Conservation (phyloP, 2,329 filamentous ascomycete species). For the Talaromyces sp. region DNA sequence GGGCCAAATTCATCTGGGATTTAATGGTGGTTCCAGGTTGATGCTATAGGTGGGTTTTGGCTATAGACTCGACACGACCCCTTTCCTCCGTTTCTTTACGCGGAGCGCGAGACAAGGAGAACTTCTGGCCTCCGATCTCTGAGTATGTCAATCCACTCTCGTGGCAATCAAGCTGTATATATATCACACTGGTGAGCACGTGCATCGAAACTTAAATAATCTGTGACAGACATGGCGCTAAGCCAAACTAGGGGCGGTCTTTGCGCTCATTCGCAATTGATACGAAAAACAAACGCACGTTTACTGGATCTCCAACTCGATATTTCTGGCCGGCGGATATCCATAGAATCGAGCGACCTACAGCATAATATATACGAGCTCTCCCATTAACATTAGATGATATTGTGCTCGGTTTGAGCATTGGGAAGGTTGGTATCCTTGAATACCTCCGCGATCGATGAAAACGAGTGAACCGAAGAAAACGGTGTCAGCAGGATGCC, state of each 20-base stretch:
- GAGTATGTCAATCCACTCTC: neutral
- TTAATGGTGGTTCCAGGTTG: neutral
- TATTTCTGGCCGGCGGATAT: neutral
- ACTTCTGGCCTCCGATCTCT: neutral
- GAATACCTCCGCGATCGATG: slow-evolving; percentile 11
- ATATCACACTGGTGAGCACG: neutral
- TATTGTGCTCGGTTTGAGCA: neutral
- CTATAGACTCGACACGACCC: slow-evolving; percentile 1
- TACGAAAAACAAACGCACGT: neutral
- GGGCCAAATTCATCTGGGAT: slow-evolving; percentile 5
- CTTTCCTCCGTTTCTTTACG: slow-evolving; percentile 8
- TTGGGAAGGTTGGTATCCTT: slow-evolving; percentile 8
- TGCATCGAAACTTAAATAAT: neutral
- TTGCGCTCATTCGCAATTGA: neutral
- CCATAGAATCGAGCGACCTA: neutral
- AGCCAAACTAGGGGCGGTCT: neutral
- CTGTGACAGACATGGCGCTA: neutral
- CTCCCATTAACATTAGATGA: neutral
- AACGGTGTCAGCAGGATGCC: slow-evolving; percentile 15
- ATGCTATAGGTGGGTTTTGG: slow-evolving; percentile 2
- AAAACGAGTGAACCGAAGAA: neutral
- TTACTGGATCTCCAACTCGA: neutral
- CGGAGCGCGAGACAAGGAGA: neutral
- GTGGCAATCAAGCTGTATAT: neutral
- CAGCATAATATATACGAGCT: neutral